These are phyloP conservation scores for Yarrowia sp. DNA, from an alignment of 805 yeast species.

Conservation along the genomic window DNA sequence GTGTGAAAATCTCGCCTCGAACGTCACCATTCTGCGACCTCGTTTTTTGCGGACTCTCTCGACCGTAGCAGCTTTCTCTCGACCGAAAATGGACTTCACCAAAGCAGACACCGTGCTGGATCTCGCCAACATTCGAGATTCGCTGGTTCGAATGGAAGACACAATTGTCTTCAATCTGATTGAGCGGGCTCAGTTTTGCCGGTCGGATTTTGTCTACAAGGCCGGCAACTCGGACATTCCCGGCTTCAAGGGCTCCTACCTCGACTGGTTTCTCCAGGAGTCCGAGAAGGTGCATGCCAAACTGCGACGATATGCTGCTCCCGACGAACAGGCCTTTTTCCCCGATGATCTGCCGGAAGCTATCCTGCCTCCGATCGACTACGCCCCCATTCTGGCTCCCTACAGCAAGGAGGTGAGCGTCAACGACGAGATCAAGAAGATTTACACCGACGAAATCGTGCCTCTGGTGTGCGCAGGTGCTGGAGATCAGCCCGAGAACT, in stretches of 20 bases:
- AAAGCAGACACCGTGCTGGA: conserved; percentile 83
- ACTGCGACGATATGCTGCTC: conserved; percentile 88
- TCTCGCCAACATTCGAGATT: conserved; percentile 80
- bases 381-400: conserved; percentile 79
- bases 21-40: too few species aligned
- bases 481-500: conserved; percentile 83
- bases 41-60: not conserved
- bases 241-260: conserved; percentile 75
- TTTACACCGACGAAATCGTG: conserved; percentile 75
- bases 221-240: conserved; percentile 56
- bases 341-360: conserved; percentile 70
- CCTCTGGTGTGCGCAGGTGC: conserved; percentile 70
- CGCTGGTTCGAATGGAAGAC: conserved; percentile 93
- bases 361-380: conserved; percentile 78
- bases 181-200: conserved; percentile 88
- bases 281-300: conserved; percentile 78
- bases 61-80: not conserved
- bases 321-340: conserved; percentile 91
- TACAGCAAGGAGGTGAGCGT: conserved; percentile 78
- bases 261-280: conserved; percentile 84
- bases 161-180: conserved; percentile 91
- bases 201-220: conserved; percentile 76
- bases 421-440: conserved; percentile 68
- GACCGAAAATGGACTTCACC: conserved; percentile 73
- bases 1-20: too few species aligned